Evolutionary conservation across 164 flowering plant genomes (phyloP).

Genomic region (Cinnamomum micranthum): DNA sequence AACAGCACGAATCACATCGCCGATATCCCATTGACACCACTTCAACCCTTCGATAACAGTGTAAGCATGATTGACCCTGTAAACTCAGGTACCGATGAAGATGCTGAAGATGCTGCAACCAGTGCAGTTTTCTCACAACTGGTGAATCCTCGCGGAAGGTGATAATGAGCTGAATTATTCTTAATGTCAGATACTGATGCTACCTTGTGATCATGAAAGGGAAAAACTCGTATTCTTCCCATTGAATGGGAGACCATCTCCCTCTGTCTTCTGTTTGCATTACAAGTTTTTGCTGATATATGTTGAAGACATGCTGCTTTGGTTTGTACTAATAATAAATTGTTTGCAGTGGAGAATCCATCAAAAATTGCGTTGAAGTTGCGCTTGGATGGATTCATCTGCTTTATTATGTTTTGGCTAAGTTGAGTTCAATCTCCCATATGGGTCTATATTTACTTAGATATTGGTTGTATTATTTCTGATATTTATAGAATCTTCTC

Average conservation of each 20-base stretch:
- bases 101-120: constrained; percentile 77
- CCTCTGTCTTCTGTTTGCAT: constrained; percentile 11
- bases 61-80: constrained; percentile 57
- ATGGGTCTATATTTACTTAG: constrained; percentile 1
- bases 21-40: constrained; percentile 39
- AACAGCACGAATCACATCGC: constrained; percentile 89
- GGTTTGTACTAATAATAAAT: constrained; percentile 22
- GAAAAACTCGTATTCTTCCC: constrained; percentile 6
- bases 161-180: constrained; percentile 1
- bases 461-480: constrained; percentile 16
- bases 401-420: constrained; percentile 13
- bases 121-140: constrained; percentile 95
- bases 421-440: constrained; percentile 12
- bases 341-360: constrained; percentile 19
- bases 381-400: constrained; percentile 1
- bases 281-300: constrained; percentile 9
- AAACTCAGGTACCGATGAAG: constrained; percentile 68
- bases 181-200: background rate
- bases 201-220: background rate
- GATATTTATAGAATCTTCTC: background rate
- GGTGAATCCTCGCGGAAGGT: constrained; percentile 93
- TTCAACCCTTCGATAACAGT: constrained; percentile 68
- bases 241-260: constrained; percentile 9
- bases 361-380: constrained; percentile 10
- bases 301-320: constrained; percentile 9